These are phyloP conservation scores for Stevia rebaudiana DNA, from an alignment of 140 eudicot genomes.

Conservation along the genomic window DNA sequence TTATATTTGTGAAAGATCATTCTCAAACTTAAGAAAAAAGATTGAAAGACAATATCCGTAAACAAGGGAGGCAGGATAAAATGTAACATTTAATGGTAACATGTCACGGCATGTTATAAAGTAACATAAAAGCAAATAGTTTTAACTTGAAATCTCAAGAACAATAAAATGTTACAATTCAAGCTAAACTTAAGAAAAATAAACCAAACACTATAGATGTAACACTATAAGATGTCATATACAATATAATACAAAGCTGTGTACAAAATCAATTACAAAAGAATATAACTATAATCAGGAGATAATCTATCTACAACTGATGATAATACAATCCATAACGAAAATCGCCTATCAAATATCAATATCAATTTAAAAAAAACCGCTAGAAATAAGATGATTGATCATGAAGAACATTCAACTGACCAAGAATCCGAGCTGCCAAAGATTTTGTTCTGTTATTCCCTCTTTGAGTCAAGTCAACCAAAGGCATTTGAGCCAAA, in stretches of 20 bases:
- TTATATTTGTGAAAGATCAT: too few species aligned
- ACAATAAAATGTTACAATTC: background rate
- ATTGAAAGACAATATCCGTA: too few species aligned
- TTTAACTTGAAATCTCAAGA: background rate
- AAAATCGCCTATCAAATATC: constrained; percentile 7
- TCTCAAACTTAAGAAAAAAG: too few species aligned
- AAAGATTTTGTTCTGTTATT: constrained; percentile 38
- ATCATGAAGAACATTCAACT: constrained; percentile 60
- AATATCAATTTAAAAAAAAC: background rate
- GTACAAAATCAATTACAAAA: constrained; percentile 30
- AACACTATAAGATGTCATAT: constrained; percentile 20
- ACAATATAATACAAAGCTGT: constrained; percentile 30
- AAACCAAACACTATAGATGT: background rate
- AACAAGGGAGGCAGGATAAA: too few species aligned
- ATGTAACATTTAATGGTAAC: too few species aligned
- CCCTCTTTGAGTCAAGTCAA: constrained; percentile 71
- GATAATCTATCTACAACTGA: constrained; percentile 17
- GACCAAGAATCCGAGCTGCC: constrained; percentile 66
- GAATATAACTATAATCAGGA: constrained; percentile 22
- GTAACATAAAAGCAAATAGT: background rate
- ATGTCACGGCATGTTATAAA: background rate
- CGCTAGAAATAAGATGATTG: constrained; percentile 63
- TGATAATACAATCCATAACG: constrained; percentile 7
- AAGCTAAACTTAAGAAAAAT: background rate
- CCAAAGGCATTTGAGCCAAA: constrained; percentile 53